Percentiles rank a stretch among this genome's conserved stretches.
Evolutionary conservation across 2,329 filamentous ascomycete genomes (phyloP).

Genomic region (Iodosphaeria phyllophila): DNA sequence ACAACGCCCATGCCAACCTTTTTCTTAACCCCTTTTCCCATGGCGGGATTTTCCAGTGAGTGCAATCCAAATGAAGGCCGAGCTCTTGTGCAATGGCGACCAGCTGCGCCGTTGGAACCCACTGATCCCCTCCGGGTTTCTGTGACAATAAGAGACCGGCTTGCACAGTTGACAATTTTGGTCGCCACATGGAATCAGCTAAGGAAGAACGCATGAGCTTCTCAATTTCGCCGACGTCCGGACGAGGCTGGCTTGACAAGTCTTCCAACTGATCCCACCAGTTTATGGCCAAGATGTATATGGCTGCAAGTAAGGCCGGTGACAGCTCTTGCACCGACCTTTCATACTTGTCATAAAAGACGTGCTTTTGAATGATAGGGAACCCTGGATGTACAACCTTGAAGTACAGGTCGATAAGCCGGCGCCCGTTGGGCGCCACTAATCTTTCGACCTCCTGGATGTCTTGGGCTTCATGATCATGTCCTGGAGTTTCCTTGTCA

Average conservation of each 20-base stretch:
- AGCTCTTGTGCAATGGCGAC: conserved; percentile 78
- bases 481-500: conserved; percentile 52
- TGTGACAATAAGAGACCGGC: conserved; percentile 60
- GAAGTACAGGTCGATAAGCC: conserved; percentile 67
- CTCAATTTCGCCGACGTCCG: conserved; percentile 58
- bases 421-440: conserved; percentile 59
- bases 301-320: conserved; percentile 57
- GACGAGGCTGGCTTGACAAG: conserved; percentile 43
- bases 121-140: conserved; percentile 58
- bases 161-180: conserved; percentile 67
- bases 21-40: conserved; percentile 80
- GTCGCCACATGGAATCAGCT: conserved; percentile 58
- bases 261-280: conserved; percentile 67
- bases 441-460: conserved; percentile 56
- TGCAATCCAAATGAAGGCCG: conserved; percentile 75
- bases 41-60: conserved; percentile 66
- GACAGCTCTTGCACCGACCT: conserved; percentile 56
- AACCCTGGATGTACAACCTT: conserved; percentile 63
- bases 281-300: conserved; percentile 73
- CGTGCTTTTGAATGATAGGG: conserved; percentile 64
- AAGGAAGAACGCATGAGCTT: conserved; percentile 54
- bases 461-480: conserved; percentile 51
- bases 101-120: conserved; percentile 71
- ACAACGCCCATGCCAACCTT: conserved; percentile 74
- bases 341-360: conserved; percentile 64